Percentiles rank a stretch among this genome's conserved stretches.
Evolutionary conservation across 352 stramenopile species (phyloP).

Genomic region (Peronospora belbahrii): DNA sequence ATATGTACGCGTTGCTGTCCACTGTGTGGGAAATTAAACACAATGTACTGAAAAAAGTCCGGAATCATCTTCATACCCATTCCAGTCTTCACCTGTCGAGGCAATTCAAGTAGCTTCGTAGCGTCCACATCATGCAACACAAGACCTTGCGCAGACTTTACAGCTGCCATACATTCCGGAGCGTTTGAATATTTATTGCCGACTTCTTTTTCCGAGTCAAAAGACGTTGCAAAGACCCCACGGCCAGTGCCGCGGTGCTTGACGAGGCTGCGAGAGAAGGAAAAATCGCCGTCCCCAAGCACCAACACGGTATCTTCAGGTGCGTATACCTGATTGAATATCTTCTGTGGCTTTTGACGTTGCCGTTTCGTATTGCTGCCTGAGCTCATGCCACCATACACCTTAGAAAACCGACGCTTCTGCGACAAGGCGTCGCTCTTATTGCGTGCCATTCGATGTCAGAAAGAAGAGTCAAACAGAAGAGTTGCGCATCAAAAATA

Average conservation of each 20-base stretch:
- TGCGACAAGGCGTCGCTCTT: constrained; percentile 31
- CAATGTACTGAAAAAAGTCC: constrained; percentile 69
- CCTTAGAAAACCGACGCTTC: constrained; percentile 4
- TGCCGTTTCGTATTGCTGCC: constrained; percentile 26
- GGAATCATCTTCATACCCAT: constrained; percentile 22
- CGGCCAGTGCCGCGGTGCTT: constrained; percentile 51
- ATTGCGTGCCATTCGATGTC: constrained; percentile 24
- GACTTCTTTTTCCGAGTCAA: constrained; percentile 60
- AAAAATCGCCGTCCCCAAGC: constrained; percentile 81
- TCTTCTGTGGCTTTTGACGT: constrained; percentile 4
- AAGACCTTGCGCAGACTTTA: constrained; percentile 29
- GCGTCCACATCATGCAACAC: constrained; percentile 79
- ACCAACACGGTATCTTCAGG: constrained; percentile 55
- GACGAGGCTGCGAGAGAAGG: constrained; percentile 63
- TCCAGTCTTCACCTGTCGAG: constrained; percentile 20
- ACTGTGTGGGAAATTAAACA: constrained; percentile 88
- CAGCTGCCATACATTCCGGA: constrained; percentile 50
- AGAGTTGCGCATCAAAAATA: constrained; percentile 1
- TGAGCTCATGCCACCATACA: background rate
- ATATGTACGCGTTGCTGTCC: constrained; percentile 84
- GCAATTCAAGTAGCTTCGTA: constrained; percentile 61
- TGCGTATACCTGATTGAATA: constrained; percentile 35
- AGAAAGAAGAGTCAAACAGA: constrained; percentile 4
- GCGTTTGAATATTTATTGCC: constrained; percentile 76
- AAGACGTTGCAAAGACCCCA: constrained; percentile 66